These are phyloP conservation scores for Chlamydomonas incerta DNA, from an alignment of 139 green algal species.

Conservation along the genomic window DNA sequence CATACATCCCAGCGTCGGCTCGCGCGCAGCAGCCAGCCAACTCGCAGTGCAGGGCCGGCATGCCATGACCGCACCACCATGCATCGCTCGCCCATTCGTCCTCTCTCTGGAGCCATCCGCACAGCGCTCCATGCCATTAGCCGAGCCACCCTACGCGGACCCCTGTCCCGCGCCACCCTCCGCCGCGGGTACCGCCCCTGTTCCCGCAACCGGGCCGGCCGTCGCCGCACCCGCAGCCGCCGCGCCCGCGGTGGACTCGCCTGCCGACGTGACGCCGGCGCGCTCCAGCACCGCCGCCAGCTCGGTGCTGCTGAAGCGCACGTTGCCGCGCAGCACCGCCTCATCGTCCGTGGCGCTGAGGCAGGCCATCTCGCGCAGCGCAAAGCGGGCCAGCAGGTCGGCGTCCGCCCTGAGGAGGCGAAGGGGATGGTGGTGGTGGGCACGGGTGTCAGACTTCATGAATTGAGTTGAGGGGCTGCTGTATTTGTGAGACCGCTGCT, in stretches of 20 bases:
- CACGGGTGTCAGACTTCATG: too few relatives aligned
- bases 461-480: too few relatives aligned
- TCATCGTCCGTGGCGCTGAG: conserved; percentile 52
- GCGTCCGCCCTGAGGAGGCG: conserved; percentile 6
- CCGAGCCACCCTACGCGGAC: not conserved
- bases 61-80: too few relatives aligned
- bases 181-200: not conserved
- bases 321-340: conserved; percentile 46
- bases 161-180: not conserved
- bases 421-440: too few relatives aligned
- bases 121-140: too few relatives aligned
- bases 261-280: conserved; percentile 1
- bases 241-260: not conserved
- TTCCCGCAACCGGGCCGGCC: not conserved
- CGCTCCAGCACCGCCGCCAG: not conserved
- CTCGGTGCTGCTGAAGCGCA: conserved; percentile 46
- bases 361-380: conserved; percentile 59
- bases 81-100: too few relatives aligned
- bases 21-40: too few relatives aligned
- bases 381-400: conserved; percentile 54
- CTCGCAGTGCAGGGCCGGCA: too few relatives aligned
- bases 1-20: too few relatives aligned
- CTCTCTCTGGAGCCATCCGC: too few relatives aligned
- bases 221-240: not conserved
- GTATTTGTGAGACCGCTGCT: too few relatives aligned